These are phyloP conservation scores for Thelonectria blattea DNA, from an alignment of 2,329 filamentous ascomycete species.

Conservation along the genomic window DNA sequence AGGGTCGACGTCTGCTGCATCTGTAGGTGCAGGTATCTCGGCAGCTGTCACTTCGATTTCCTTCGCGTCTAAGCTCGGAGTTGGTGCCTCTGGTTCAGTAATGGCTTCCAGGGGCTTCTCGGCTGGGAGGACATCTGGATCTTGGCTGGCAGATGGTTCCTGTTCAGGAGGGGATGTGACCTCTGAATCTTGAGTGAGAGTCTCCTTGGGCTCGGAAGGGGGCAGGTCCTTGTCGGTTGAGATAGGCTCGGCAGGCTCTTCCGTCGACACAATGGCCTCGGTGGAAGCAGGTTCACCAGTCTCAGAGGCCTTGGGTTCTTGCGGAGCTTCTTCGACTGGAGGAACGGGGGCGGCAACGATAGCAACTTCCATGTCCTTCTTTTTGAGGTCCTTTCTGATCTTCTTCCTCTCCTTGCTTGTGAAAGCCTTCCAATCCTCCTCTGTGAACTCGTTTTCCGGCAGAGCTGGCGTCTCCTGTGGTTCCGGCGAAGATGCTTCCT, in stretches of 20 bases:
- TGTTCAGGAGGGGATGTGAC: neutral
- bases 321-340: no score
- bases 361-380: no score
- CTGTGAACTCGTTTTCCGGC: no score
- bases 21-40: slow-evolving; percentile 5
- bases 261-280: neutral
- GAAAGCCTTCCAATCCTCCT: no score
- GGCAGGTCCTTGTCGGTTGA: neutral
- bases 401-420: no score
- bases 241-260: neutral
- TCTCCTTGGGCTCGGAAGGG: slow-evolving; percentile 5
- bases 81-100: slow-evolving; percentile 10
- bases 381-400: no score
- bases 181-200: slow-evolving; percentile 3
- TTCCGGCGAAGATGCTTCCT: no score
- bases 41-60: neutral
- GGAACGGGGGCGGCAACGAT: no score
- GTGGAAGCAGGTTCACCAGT: neutral
- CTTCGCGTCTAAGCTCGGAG: slow-evolving; percentile 5
- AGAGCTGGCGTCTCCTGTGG: no score
- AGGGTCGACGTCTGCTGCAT: slow-evolving; percentile 24
- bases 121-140: slow-evolving; percentile 2
- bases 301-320: neutral
- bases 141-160: neutral
- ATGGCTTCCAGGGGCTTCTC: slow-evolving; percentile 6